A percentile compares a stretch with the other conserved stretches of the same genome.
Conservation (phyloP, 2,329 filamentous ascomycete genomes). For the Orbilia ellipsospora region DNA sequence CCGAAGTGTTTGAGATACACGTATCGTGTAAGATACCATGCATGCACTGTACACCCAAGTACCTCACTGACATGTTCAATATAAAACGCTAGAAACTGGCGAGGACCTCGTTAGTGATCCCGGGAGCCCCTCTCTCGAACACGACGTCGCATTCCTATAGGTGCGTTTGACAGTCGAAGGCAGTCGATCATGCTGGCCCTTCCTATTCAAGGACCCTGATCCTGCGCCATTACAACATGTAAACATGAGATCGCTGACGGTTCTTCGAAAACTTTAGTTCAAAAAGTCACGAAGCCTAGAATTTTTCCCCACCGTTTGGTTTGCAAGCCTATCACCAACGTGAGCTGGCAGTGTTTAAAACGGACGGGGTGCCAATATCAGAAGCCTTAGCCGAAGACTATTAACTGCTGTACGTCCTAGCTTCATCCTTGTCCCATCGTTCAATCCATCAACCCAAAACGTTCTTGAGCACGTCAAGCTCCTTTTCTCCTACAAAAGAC, state of each 20-base stretch:
- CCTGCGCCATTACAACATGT: neutral
- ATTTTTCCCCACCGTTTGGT: constrained; percentile 12
- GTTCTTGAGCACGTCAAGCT: constrained; percentile 9
- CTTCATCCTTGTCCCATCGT: constrained; percentile 30
- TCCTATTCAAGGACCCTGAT: constrained; percentile 39
- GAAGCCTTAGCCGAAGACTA: constrained; percentile 52
- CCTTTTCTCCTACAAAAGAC: neutral
- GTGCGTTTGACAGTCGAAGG: constrained; percentile 32
- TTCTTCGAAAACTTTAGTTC: too few species aligned
- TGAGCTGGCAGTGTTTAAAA: constrained; percentile 48
- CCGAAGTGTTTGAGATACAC: constrained; percentile 8
- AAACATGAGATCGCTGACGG: neutral
- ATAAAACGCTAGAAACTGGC: neutral
- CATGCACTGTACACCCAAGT: too few species aligned
- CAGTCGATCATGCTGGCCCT: constrained; percentile 40
- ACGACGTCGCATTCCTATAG: constrained; percentile 37
- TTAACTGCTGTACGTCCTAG: constrained; percentile 28
- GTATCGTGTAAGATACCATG: neutral
- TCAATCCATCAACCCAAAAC: constrained; percentile 2
- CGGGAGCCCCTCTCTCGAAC: constrained; percentile 8
- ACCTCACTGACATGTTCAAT: neutral
- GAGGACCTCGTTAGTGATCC: neutral
- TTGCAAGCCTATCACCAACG: constrained; percentile 17
- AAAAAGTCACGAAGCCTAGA: neutral
- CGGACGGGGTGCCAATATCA: constrained; percentile 47